Conservation (phyloP, 192 early-diverging fungal species). For the Entomortierella parvispora region DNA sequence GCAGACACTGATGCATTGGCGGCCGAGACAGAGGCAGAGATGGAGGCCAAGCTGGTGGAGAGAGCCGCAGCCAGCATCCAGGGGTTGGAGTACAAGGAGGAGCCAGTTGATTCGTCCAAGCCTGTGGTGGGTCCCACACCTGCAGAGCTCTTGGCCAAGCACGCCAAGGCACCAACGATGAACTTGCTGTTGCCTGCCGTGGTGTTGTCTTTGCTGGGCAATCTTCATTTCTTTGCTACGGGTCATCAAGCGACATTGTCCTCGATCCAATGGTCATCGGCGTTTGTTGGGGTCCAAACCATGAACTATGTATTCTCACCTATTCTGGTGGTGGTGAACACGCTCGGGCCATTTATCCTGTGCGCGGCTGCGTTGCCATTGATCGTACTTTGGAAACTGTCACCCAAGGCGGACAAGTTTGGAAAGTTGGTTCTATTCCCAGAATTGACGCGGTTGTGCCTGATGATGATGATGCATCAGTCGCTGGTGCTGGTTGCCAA, state of each 20-base stretch:
- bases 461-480: constrained; percentile 62
- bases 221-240: constrained; percentile 84
- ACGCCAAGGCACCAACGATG: constrained; percentile 16
- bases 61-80: constrained; percentile 1
- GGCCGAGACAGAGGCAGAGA: neutral
- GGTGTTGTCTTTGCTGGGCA: constrained; percentile 63
- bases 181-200: constrained; percentile 54
- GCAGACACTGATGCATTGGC: constrained; percentile 13
- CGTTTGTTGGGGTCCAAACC: constrained; percentile 84
- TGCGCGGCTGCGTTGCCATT: constrained; percentile 65
- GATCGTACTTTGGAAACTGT: constrained; percentile 64
- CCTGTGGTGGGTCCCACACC: constrained; percentile 6
- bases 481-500: constrained; percentile 53
- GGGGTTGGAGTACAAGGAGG: too few species aligned
- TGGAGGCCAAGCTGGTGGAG: neutral
- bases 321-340: constrained; percentile 79
- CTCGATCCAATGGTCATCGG: constrained; percentile 92
- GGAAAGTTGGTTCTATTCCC: constrained; percentile 56
- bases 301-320: constrained; percentile 76
- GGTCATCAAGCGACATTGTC: constrained; percentile 92
- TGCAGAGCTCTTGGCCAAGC: constrained; percentile 5
- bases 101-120: too few species aligned
- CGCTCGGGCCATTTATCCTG: constrained; percentile 71
- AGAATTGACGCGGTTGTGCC: constrained; percentile 52
- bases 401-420: constrained; percentile 39